Conservation (phyloP, 75 land plant species). For the Pinus albicaulis region DNA sequence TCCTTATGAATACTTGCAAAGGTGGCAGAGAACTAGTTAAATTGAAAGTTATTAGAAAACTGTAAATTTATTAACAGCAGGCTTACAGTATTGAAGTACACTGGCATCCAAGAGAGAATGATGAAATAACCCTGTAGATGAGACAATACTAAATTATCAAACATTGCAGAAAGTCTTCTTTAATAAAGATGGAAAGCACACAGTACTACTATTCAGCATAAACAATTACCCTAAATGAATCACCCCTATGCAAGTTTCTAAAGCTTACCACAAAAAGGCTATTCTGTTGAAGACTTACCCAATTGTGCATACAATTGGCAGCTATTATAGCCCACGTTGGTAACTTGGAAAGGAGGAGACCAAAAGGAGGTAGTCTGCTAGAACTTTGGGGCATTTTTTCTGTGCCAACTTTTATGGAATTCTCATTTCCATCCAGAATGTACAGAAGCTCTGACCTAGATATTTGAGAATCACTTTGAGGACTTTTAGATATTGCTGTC, state of each 20-base stretch:
- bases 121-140: conserved; percentile 89
- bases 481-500: conserved; percentile 59
- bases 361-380: conserved; percentile 66
- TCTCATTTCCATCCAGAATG: conserved; percentile 37
- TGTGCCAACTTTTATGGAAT: not conserved
- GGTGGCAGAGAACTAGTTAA: not conserved
- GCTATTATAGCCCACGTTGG: conserved; percentile 89
- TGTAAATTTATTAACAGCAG: not conserved
- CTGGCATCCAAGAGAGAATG: conserved; percentile 96
- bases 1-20: too few relatives aligned
- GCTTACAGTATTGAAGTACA: conserved; percentile 84
- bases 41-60: not conserved
- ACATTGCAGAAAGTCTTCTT: not conserved
- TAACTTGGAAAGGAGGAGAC: conserved; percentile 71
- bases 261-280: conserved; percentile 1
- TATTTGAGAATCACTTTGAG: conserved; percentile 62
- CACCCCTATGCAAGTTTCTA: not conserved
- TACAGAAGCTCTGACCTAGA: conserved; percentile 59
- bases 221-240: not conserved
- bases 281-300: conserved; percentile 52
- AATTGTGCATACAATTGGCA: conserved; percentile 93
- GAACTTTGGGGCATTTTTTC: conserved; percentile 13
- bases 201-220: not conserved
- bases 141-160: not conserved
- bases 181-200: not conserved